phyloP scores from a whole-genome alignment of 768 basidiomycete species.

The Naematelia encephala region DNA sequence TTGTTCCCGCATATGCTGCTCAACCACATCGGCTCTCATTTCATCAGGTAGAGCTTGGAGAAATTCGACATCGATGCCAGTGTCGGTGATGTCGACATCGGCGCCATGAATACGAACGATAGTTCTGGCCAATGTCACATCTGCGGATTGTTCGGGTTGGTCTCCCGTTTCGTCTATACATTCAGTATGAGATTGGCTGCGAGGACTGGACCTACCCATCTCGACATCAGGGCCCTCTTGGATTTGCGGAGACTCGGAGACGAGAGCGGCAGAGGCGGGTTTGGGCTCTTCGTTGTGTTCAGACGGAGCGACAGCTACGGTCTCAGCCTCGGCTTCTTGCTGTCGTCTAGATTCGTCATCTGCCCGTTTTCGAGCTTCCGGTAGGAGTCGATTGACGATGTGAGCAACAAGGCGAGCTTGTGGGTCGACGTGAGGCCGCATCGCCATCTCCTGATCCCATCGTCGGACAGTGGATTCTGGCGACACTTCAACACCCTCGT shows the following conservation, averaged over 20 bases:
- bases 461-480: slow-evolving; percentile 77
- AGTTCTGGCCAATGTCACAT: slow-evolving; percentile 56
- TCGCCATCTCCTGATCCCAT: slow-evolving; percentile 84
- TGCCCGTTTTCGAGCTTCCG: slow-evolving; percentile 59
- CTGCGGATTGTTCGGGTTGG: slow-evolving; percentile 2
- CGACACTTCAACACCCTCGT: slow-evolving; percentile 55
- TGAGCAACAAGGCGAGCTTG: slow-evolving; percentile 65
- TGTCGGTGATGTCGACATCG: slow-evolving; percentile 94
- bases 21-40: slow-evolving; percentile 96
- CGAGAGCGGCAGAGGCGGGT: slow-evolving; percentile 20
- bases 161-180: slow-evolving; percentile 53
- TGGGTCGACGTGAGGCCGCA: slow-evolving; percentile 62
- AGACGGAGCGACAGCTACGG: slow-evolving; percentile 12
- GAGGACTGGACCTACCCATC: slow-evolving; percentile 21
- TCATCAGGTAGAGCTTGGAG: slow-evolving; percentile 96
- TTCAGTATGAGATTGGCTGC: slow-evolving; percentile 31
- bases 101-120: slow-evolving; percentile 89
- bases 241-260: slow-evolving; percentile 11
- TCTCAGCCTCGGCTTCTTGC: slow-evolving; percentile 1
- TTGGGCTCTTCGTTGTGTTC: not conserved
- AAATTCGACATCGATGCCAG: slow-evolving; percentile 97
- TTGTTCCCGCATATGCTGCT: slow-evolving; percentile 90
- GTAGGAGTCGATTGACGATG: slow-evolving; percentile 68
- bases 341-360: slow-evolving; percentile 1
- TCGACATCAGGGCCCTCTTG: slow-evolving; percentile 10